Percentiles rank a stretch among this genome's conserved stretches.
phyloP scores from a whole-genome alignment of 495 filamentous ascomycete genomes.

The Podospora tetraspora region DNA sequence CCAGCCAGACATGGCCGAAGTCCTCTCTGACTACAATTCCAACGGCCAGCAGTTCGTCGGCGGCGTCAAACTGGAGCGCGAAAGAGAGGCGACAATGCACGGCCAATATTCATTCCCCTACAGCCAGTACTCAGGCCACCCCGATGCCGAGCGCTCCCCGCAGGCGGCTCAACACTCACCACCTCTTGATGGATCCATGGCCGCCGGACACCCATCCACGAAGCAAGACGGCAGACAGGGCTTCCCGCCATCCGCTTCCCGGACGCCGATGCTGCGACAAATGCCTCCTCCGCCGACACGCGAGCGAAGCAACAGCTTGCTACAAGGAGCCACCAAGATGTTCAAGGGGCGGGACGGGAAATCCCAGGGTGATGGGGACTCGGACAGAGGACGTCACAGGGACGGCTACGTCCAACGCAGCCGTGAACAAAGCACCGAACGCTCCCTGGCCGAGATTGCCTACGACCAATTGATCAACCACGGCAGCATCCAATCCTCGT shows the following conservation, averaged over 20 bases:
- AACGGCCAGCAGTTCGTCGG: slow-evolving; percentile 24
- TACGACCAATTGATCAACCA: slow-evolving; percentile 23
- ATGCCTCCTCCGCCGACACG: slow-evolving; percentile 17
- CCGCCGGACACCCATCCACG: not conserved
- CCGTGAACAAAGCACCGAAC: slow-evolving; percentile 26
- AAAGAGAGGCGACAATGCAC: slow-evolving; percentile 21
- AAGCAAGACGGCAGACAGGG: slow-evolving; percentile 15
- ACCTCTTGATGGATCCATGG: slow-evolving; percentile 11
- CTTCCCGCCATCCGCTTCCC: slow-evolving; percentile 33
- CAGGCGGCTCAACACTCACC: slow-evolving; percentile 12
- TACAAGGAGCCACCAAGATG: slow-evolving; percentile 22
- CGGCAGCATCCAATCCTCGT: slow-evolving; percentile 16
- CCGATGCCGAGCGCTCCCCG: slow-evolving; percentile 1
- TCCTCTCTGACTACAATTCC: slow-evolving; percentile 1
- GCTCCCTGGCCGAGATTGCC: slow-evolving; percentile 20
- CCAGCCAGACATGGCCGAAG: slow-evolving; percentile 22
- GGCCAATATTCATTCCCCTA: slow-evolving; percentile 7
- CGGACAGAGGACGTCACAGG: slow-evolving; percentile 15
- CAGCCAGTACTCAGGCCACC: not conserved
- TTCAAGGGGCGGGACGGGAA: slow-evolving; percentile 18
- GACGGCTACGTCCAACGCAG: slow-evolving; percentile 24
- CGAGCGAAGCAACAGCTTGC: slow-evolving; percentile 20
- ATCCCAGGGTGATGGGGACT: slow-evolving; percentile 6
- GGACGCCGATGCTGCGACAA: slow-evolving; percentile 30
- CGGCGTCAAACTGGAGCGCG: slow-evolving; percentile 26